A percentile compares a stretch with the other conserved stretches of the same genome.
Conservation (phyloP, 306 rosid species). For the Quercus suber region DNA sequence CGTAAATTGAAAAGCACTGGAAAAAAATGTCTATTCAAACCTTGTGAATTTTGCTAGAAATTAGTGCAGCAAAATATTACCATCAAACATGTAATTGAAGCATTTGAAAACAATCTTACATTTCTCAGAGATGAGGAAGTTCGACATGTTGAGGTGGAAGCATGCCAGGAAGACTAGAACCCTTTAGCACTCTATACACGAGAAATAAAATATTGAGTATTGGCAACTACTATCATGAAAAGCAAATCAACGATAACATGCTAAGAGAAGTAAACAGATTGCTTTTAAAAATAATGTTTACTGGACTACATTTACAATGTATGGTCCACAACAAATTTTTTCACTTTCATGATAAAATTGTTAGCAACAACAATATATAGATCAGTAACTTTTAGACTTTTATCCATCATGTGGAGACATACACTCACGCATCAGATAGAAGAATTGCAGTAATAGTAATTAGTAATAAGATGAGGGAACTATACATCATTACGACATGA, state of each 20-base stretch:
- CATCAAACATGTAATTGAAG: not conserved
- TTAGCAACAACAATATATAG: not conserved
- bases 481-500: conserved; percentile 70
- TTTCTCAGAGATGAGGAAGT: conserved; percentile 61
- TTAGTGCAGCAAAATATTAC: not conserved
- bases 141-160: conserved; percentile 81
- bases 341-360: no score
- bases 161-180: conserved; percentile 55
- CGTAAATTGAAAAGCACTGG: conserved; percentile 7
- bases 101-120: conserved; percentile 49
- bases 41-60: not conserved
- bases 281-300: not conserved
- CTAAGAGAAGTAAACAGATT: not conserved
- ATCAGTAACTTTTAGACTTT: not conserved
- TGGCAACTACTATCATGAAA: conserved; percentile 2
- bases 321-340: not conserved
- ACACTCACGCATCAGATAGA: not conserved
- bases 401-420: not conserved
- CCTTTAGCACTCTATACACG: conserved; percentile 40
- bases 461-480: conserved; percentile 30
- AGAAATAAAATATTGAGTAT: conserved; percentile 1
- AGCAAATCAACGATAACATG: not conserved
- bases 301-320: not conserved
- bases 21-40: not conserved
- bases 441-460: not conserved